Percentiles rank a stretch among this genome's conserved stretches.
phyloP scores from a whole-genome alignment of 1,284 basidiomycete species.

The Heterobasidion annosum region DNA sequence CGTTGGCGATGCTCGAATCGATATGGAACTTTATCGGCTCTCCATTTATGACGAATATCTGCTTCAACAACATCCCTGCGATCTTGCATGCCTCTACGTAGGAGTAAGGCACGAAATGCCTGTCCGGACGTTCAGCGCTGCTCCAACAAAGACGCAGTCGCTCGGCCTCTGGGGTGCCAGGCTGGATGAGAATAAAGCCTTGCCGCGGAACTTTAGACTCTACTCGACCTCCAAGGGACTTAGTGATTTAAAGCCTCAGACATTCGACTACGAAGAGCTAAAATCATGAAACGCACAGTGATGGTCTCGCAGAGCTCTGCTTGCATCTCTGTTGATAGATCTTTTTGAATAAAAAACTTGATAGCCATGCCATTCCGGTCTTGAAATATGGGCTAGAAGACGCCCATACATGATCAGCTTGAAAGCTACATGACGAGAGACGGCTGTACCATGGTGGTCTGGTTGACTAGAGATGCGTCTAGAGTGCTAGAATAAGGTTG shows the following conservation, averaged over 20 bases:
- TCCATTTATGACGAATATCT: constrained; percentile 61
- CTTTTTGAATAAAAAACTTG: constrained; percentile 77
- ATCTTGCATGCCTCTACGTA: constrained; percentile 73
- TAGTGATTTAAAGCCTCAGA: background rate
- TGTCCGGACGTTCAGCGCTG: constrained; percentile 53
- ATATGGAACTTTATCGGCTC: constrained; percentile 65
- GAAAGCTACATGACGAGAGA: background rate
- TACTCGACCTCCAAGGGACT: constrained; percentile 67
- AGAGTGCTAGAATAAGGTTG: constrained; percentile 13
- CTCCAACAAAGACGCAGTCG: constrained; percentile 65
- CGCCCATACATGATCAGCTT: background rate
- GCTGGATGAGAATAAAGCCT: constrained; percentile 65
- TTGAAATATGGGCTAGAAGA: constrained; percentile 51
- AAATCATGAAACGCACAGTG: constrained; percentile 33
- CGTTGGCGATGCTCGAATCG: constrained; percentile 66
- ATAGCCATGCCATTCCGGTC: constrained; percentile 51
- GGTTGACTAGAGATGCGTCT: background rate
- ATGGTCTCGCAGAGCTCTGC: constrained; percentile 61
- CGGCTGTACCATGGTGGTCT: constrained; percentile 6
- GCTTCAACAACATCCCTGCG: constrained; percentile 58
- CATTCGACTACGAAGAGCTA: constrained; percentile 4
- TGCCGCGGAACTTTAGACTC: constrained; percentile 66
- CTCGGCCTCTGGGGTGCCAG: constrained; percentile 56
- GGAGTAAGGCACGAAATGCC: constrained; percentile 69
- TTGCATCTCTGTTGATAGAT: constrained; percentile 59